Percentiles rank a stretch among this genome's conserved stretches.
These are phyloP conservation scores for Colletotrichum salicis DNA, from an alignment of 2,329 filamentous ascomycete species.

Conservation along the genomic window DNA sequence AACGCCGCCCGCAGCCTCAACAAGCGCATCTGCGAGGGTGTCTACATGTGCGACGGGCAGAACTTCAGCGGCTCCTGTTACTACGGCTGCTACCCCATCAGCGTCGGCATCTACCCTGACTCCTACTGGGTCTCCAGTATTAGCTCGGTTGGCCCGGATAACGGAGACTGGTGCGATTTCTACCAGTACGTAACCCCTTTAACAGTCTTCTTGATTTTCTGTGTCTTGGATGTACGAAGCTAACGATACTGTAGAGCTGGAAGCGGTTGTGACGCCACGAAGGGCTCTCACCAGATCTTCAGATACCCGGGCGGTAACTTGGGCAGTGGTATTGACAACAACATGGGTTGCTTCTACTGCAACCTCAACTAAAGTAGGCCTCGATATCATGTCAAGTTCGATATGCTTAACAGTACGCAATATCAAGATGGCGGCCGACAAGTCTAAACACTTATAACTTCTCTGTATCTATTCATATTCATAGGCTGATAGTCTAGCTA, in stretches of 20 bases:
- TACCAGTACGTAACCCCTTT: neutral
- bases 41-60: conserved; percentile 11
- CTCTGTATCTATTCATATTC: too few relatives aligned
- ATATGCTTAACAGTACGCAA: too few relatives aligned
- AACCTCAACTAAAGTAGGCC: neutral
- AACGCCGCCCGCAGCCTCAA: conserved; percentile 3
- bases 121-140: conserved; percentile 15
- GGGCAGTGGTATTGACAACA: neutral
- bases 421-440: too few relatives aligned
- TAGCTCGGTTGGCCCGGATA: neutral
- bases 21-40: conserved; percentile 12
- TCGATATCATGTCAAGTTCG: neutral
- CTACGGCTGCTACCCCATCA: conserved; percentile 9
- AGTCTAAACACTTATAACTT: too few relatives aligned
- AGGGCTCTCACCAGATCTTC: neutral
- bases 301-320: neutral
- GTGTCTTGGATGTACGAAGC: neutral
- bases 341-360: conserved; percentile 19
- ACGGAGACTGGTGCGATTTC: neutral
- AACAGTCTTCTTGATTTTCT: neutral
- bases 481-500: too few relatives aligned
- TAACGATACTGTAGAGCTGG: neutral
- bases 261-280: neutral
- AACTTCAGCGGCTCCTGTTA: conserved; percentile 10
- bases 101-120: conserved; percentile 5